phyloP scores from a whole-genome alignment of 345 rosid genomes.

The Hevea brasiliensis region DNA sequence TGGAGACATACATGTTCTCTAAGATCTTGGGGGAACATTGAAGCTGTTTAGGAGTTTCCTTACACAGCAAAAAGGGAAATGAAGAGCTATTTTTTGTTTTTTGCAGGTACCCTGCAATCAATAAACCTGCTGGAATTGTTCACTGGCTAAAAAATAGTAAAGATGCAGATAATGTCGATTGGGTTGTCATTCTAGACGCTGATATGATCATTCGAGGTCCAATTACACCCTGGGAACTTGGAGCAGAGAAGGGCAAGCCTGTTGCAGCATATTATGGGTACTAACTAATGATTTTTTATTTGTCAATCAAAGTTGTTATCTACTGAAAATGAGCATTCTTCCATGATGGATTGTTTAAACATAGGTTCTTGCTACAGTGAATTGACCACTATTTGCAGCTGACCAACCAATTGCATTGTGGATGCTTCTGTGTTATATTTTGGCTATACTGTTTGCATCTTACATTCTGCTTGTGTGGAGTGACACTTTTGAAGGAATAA shows the following conservation, averaged over 20 bases:
- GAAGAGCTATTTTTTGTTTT: neutral
- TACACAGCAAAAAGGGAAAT: neutral
- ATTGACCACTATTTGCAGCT: neutral
- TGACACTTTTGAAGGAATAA: neutral
- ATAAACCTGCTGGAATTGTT: constrained; percentile 91
- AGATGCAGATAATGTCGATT: constrained; percentile 83
- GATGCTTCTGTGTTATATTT: constrained; percentile 1
- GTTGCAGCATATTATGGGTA: constrained; percentile 95
- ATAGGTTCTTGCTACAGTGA: too few species aligned
- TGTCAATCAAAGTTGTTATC: neutral
- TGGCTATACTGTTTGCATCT: constrained; percentile 11
- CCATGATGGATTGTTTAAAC: neutral
- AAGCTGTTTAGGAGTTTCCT: neutral
- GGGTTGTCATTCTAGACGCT: constrained; percentile 98
- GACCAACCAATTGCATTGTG: neutral
- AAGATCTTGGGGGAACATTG: neutral
- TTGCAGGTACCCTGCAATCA: constrained; percentile 94
- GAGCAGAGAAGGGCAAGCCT: constrained; percentile 82
- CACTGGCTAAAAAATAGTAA: constrained; percentile 93
- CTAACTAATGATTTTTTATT: neutral
- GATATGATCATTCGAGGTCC: constrained; percentile 97
- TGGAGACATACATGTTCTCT: neutral
- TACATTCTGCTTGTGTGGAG: neutral
- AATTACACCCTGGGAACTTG: constrained; percentile 92
- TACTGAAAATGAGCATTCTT: neutral